Evolutionary conservation across 352 stramenopile species (phyloP), one percentile per base, ranked within the genome.

Genomic region (Globisporangium iwayamae): DNA sequence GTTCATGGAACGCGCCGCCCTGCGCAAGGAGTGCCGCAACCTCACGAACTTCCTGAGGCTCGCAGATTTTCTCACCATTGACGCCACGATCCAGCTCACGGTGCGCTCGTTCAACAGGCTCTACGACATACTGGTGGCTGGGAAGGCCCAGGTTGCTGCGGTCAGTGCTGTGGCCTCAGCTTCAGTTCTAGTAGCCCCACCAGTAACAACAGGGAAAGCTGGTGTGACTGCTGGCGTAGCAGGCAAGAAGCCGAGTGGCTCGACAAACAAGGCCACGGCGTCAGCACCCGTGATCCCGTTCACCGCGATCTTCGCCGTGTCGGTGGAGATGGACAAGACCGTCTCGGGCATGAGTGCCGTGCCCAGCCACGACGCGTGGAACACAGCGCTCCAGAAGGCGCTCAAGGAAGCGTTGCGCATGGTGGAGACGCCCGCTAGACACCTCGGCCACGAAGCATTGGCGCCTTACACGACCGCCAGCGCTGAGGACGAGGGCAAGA

Each of bases 1-100:
- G 6, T 98, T 98, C 69, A 98, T 98, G 94, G 94, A 98, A 70
- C 77, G 92, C 18, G 94, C 95, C 1, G 85, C 88, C 3, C 64
- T 98, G 45, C 84, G 94, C 3, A 94, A 93, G 46, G 90, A 98
- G 56, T 98, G 94, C 64, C 87, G 89, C 4, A 91, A 80, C 43
- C 70, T 98, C 20, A 98, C 91, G 2, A 92, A 94, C 45, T 98
- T 98, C 62, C 60, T 98, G 11, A 85, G 91, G 0, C 76, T 98
- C 7, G 88, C 91, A 10, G 94, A 98, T 68, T 97, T 98, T 45
- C 63, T 97, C 22, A 94, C 94, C 4, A 93, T 95, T 30, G 85
- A 95, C 47, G 86, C 91, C 25, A 92, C 91, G 0, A 90, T 96
- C 46, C 84, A 94, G 63, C 79, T 97, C 51, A 93, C 89, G 0